Evolutionary conservation across 805 yeast genomes (phyloP).

Genomic region (Wickerhamiella spandovensis): DNA sequence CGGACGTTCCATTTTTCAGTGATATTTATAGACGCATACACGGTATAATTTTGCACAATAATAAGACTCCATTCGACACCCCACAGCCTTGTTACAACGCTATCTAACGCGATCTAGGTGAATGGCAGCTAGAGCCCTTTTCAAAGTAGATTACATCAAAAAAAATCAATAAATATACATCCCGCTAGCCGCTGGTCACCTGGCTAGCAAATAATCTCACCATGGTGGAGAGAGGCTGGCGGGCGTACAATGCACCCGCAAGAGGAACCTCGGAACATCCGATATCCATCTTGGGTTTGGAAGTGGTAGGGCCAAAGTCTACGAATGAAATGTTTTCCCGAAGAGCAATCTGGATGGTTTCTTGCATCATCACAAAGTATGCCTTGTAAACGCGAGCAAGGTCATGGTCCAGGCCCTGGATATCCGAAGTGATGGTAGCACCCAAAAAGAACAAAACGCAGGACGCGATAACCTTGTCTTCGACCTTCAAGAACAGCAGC

Average conservation of each 20-base stretch:
- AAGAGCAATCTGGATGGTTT: conserved; percentile 30
- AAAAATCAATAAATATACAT: background rate
- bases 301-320: conserved; percentile 36
- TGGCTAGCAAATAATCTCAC: conserved; percentile 16
- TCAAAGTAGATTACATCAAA: too few relatives aligned
- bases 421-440: conserved; percentile 32
- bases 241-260: conserved; percentile 28
- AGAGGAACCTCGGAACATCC: conserved; percentile 29
- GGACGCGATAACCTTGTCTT: conserved; percentile 28
- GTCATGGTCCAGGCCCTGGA: conserved; percentile 33
- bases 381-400: conserved; percentile 29
- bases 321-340: conserved; percentile 28
- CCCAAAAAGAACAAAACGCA: conserved; percentile 32
- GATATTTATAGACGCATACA: background rate
- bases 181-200: conserved; percentile 8
- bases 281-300: conserved; percentile 31
- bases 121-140: too few relatives aligned
- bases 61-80: conserved; percentile 50
- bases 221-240: conserved; percentile 15
- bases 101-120: too few relatives aligned
- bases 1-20: background rate
- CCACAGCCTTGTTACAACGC: conserved; percentile 88
- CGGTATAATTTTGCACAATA: background rate
- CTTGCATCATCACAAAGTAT: conserved; percentile 36
- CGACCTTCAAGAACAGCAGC: conserved; percentile 28